phyloP scores from a whole-genome alignment of 768 basidiomycete species.

The Exidia glandulosa region DNA sequence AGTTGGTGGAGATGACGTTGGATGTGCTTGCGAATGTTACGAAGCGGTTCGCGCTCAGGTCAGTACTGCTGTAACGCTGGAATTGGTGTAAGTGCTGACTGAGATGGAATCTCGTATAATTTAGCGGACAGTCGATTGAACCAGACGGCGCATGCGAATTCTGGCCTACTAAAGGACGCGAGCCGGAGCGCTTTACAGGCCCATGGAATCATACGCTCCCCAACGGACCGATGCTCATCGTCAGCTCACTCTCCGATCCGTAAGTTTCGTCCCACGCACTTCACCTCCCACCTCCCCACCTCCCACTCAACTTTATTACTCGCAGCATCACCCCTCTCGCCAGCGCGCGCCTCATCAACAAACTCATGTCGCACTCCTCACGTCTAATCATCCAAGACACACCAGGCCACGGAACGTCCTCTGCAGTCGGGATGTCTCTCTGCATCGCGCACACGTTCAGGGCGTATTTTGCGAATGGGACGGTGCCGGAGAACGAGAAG shows the following conservation, averaged over 20 bases:
- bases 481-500: neutral
- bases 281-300: neutral
- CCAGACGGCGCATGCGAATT: neutral
- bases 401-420: neutral
- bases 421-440: neutral
- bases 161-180: neutral
- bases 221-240: conserved; percentile 2
- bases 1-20: neutral
- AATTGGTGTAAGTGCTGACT: neutral
- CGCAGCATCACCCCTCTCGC: neutral
- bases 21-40: neutral
- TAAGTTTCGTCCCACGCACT: neutral
- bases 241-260: neutral
- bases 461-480: neutral
- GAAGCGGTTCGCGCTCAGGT: neutral
- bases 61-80: too few relatives aligned
- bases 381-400: neutral
- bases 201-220: conserved; percentile 1
- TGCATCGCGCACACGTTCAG: neutral
- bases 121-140: neutral
- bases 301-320: too few relatives aligned
- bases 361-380: neutral
- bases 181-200: conserved; percentile 1
- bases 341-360: neutral
- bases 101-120: neutral